These are phyloP conservation scores for Hansenula lynferdii DNA, from an alignment of 1,139 yeast species.

Conservation along the genomic window DNA sequence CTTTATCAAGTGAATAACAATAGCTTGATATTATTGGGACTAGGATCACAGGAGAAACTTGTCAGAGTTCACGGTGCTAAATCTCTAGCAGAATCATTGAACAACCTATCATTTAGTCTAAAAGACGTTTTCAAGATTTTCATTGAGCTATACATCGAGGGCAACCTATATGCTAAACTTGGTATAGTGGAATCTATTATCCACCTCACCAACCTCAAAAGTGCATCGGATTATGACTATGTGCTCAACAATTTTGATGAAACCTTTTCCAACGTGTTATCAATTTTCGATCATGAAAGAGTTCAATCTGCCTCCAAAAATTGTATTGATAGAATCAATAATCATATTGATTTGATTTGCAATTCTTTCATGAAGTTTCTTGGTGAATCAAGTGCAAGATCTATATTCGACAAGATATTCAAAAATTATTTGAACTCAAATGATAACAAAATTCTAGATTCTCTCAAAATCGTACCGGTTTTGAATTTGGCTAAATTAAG, in stretches of 20 bases:
- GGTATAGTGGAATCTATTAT: conserved; percentile 30
- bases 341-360: conserved; percentile 10
- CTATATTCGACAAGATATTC: conserved; percentile 14
- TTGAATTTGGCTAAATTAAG: conserved; percentile 22
- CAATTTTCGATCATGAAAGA: conserved; percentile 17
- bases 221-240: conserved; percentile 22
- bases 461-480: conserved; percentile 20
- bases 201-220: conserved; percentile 26
- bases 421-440: conserved; percentile 4
- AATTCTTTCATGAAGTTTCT: conserved; percentile 5
- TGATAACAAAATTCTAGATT: conserved; percentile 16
- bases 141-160: conserved; percentile 24
- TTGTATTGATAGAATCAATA: conserved; percentile 9
- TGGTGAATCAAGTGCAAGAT: conserved; percentile 16
- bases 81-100: conserved; percentile 18
- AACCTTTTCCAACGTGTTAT: conserved; percentile 18
- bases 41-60: conserved; percentile 19
- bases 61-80: conserved; percentile 29
- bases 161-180: conserved; percentile 22
- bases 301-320: conserved; percentile 12
- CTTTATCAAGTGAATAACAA: conserved; percentile 11
- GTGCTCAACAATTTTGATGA: conserved; percentile 23
- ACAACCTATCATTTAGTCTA: conserved; percentile 11
- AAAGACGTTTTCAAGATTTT: conserved; percentile 24
- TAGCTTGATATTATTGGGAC: conserved; percentile 9